Percentiles rank a stretch among this genome's conserved stretches.
Conservation (phyloP, 78 protist species). For the Cavenderia fasciculata region DNA sequence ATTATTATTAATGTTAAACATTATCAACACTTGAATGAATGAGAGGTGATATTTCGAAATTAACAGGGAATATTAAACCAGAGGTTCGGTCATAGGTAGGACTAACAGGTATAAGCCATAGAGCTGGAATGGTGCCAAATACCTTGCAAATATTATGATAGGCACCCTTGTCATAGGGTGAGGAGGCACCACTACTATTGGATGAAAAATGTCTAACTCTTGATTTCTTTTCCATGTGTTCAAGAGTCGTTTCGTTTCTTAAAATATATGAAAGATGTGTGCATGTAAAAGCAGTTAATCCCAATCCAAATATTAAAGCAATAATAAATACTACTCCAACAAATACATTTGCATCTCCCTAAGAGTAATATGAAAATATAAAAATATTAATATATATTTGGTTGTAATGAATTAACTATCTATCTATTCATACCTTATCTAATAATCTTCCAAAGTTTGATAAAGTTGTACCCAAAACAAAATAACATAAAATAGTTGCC, state of each 20-base stretch:
- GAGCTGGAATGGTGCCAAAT: neutral
- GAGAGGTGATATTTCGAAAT: too few relatives aligned
- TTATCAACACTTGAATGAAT: too few relatives aligned
- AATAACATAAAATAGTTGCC: conserved; percentile 45
- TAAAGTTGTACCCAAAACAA: conserved; percentile 8
- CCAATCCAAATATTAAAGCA: conserved; percentile 55
- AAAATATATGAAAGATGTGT: conserved; percentile 20
- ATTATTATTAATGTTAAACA: too few relatives aligned
- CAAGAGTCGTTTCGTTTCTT: conserved; percentile 27
- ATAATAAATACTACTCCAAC: conserved; percentile 28
- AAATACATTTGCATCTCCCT: conserved; percentile 9
- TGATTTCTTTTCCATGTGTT: conserved; percentile 31
- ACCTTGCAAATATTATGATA: conserved; percentile 18
- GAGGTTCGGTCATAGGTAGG: neutral
- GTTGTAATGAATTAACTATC: neutral
- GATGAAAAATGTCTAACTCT: neutral
- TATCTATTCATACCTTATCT: neutral
- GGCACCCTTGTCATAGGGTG: neutral
- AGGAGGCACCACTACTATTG: neutral
- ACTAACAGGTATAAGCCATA: neutral
- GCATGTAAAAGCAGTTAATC: conserved; percentile 23
- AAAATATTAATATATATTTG: neutral
- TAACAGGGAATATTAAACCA: conserved; percentile 7
- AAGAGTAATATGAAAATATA: neutral
- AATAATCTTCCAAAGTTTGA: neutral